Conservation (phyloP, 1,284 basidiomycete genomes). For the Lentinula novae-zelandiae region DNA sequence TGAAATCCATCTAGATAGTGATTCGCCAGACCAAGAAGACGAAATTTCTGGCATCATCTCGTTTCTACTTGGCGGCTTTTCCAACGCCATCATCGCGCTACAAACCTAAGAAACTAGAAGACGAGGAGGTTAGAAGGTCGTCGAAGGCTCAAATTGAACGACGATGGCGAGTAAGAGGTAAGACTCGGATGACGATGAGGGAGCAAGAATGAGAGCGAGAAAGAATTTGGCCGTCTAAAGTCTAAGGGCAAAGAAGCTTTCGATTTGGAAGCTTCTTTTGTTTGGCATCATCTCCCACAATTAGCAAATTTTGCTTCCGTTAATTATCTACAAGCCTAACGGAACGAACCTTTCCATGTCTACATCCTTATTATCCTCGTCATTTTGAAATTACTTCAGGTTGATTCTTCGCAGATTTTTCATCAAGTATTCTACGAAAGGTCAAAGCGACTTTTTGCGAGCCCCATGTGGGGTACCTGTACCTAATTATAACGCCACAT, state of each 20-base stretch:
- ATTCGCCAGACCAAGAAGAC: constrained; percentile 6
- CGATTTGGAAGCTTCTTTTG: not conserved
- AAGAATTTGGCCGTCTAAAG: not conserved
- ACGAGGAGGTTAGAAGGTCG: not conserved
- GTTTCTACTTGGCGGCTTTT: not conserved
- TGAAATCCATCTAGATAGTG: constrained; percentile 3
- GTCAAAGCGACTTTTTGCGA: too few relatives aligned
- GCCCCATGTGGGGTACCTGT: too few relatives aligned
- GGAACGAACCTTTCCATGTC: too few relatives aligned
- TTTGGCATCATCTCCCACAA: not conserved
- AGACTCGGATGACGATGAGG: not conserved
- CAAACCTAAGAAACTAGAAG: too few relatives aligned
- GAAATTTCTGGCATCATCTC: not conserved
- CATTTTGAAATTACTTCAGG: too few relatives aligned
- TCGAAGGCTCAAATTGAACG: not conserved
- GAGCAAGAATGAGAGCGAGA: not conserved
- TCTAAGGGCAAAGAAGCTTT: not conserved
- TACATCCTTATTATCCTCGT: too few relatives aligned
- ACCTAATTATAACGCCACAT: too few relatives aligned
- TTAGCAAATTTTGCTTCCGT: too few relatives aligned
- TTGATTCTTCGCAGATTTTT: too few relatives aligned
- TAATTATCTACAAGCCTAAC: too few relatives aligned
- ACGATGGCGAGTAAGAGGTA: not conserved
- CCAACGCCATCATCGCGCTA: not conserved
- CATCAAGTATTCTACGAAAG: too few relatives aligned